phyloP scores from a whole-genome alignment of 2,329 filamentous ascomycete species.

The Raffaelea arxii region DNA sequence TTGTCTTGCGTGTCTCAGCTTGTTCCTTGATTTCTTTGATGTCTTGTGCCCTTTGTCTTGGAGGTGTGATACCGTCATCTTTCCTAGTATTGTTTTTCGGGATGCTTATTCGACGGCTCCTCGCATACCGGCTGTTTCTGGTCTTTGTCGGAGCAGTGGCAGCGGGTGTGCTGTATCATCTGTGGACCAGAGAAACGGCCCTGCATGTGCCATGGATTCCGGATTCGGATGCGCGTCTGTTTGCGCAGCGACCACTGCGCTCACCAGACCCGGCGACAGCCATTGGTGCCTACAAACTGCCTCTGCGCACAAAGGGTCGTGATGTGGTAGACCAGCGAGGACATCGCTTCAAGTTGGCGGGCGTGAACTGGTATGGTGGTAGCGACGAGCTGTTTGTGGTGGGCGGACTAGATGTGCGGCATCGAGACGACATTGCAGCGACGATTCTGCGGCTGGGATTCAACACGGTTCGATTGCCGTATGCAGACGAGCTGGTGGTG shows the following conservation, averaged over 20 bases:
- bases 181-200: constrained; percentile 24
- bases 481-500: constrained; percentile 58
- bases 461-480: constrained; percentile 61
- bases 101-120: no score
- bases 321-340: constrained; percentile 49
- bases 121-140: no score
- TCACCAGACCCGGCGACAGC: constrained; percentile 30
- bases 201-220: constrained; percentile 38
- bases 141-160: no score
- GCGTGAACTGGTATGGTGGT: constrained; percentile 63
- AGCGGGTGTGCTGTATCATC: background rate
- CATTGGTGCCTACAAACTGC: constrained; percentile 41
- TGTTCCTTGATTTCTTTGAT: no score
- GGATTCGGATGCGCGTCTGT: constrained; percentile 34
- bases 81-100: no score
- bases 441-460: constrained; percentile 54
- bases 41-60: no score
- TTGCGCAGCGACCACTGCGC: constrained; percentile 38
- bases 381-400: constrained; percentile 58
- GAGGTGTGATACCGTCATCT: no score
- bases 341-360: constrained; percentile 50
- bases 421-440: constrained; percentile 49
- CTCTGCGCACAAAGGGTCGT: constrained; percentile 49
- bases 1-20: no score
- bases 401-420: constrained; percentile 52